These are phyloP conservation scores for Cryptosporidium viatorum DNA, from an alignment of 169 alveolate species.

Conservation along the genomic window DNA sequence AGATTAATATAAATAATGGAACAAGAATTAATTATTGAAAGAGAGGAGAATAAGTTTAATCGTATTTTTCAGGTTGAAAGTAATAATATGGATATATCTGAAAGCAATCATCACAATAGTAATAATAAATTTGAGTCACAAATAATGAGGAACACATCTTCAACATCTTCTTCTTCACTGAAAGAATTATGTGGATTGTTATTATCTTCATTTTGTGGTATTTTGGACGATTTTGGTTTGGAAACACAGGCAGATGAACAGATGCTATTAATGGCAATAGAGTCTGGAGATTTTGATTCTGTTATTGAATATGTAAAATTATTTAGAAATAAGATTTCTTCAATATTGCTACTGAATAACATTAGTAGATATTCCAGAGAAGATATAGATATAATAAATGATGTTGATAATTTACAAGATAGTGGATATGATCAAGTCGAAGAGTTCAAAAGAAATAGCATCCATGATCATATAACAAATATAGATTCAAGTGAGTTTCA, in stretches of 20 bases:
- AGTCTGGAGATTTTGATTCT: conserved; percentile 37
- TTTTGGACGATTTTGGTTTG: conserved; percentile 54
- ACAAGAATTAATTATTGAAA: conserved; percentile 31
- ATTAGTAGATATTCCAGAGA: not conserved
- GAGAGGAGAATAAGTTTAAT: conserved; percentile 5
- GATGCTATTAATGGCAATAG: conserved; percentile 40
- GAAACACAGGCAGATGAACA: conserved; percentile 51
- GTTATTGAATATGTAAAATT: conserved; percentile 54
- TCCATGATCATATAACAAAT: not conserved
- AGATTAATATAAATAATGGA: not conserved
- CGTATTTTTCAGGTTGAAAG: not conserved
- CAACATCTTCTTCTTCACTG: not conserved
- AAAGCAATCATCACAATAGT: not conserved
- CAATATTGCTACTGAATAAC: conserved; percentile 27
- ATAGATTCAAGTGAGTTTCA: not conserved
- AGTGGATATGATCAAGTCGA: not conserved
- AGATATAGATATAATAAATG: not conserved
- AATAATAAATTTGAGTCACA: not conserved
- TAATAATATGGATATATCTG: not conserved
- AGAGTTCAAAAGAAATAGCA: not conserved
- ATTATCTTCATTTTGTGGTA: conserved; percentile 70
- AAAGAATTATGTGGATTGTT: conserved; percentile 41
- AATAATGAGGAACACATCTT: not conserved
- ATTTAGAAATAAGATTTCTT: conserved; percentile 42
- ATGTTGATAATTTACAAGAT: not conserved